Base-by-base conservation (phyloP, 306 rosid genomes). In the Coriaria nepalensis region DNA sequence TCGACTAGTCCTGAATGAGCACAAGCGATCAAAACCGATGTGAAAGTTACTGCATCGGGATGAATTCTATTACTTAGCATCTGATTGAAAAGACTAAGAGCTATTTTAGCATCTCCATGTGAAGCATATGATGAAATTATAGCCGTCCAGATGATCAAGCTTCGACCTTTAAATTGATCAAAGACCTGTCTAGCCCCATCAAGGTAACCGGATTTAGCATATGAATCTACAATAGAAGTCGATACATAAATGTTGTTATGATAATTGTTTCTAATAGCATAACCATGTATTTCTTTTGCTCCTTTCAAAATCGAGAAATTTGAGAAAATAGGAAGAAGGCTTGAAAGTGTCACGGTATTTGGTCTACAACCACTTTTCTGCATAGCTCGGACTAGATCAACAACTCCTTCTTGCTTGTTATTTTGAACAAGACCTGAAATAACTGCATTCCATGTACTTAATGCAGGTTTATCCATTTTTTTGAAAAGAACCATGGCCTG, bases 401-500 rank as follows among this genome's bases (percentile, higher is more conserved):
- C 50, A 13, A 50, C 78, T 10, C 38, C 60, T 56, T 71, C 74
- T 32, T 60, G 74, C 43, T 7, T 64, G 38, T 79, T 69, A 71
- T 75, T 85, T 59, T 90, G 98, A 67, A 75, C 92, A 65, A 90
- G 43, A 68, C 81, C 93, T 39, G 87, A 82, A 67, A 85, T 58
- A 56, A 77, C 64, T 41, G 74, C 78, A 79, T 90, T 90, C 95
- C 93, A 77, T n/a, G 71, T 50, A 44, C 74, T 73, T 49, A 73
- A 65, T 43, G 70, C 77, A 14, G 67, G 81, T 37, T 52, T 61
- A 55, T 55, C 58, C 63, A 73, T 50, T 56, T 59, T 70, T 56
- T 43, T 58, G 41, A 85, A 85, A 58, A 82, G 43, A 69, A 45
- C 59, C 79, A 79, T 32, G 13, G 95, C 94, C 47, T 81, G 50